Evolutionary conservation across 257 asterid genomes (phyloP).

Genomic region (Penstemon eatonii): DNA sequence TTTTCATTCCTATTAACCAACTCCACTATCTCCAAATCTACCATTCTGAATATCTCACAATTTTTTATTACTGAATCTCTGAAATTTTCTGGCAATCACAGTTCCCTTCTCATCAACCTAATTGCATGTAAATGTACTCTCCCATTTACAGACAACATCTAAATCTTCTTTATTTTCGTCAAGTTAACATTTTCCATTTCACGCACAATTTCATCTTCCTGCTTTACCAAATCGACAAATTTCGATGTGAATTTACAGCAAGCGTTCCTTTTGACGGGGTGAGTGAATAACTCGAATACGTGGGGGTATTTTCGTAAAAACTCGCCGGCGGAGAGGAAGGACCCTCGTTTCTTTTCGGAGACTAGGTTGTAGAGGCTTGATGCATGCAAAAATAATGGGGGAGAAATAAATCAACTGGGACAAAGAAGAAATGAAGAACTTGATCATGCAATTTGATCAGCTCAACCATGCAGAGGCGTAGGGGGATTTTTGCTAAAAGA

Average conservation of each 20-base stretch:
- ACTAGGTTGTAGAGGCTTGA: conserved; percentile 48
- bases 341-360: conserved; percentile 54
- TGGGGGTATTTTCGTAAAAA: conserved; percentile 79
- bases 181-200: conserved; percentile 46
- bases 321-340: conserved; percentile 57
- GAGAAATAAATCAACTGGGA: too few relatives aligned
- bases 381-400: too few relatives aligned
- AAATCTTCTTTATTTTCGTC: conserved; percentile 51
- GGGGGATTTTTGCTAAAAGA: too few relatives aligned
- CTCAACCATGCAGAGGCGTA: too few relatives aligned
- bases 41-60: conserved; percentile 49
- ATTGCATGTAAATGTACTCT: conserved; percentile 73
- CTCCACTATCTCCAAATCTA: conserved; percentile 67
- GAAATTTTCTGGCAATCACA: conserved; percentile 76
- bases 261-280: conserved; percentile 48
- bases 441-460: too few relatives aligned
- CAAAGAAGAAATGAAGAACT: too few relatives aligned
- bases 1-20: conserved; percentile 39
- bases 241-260: conserved; percentile 63
- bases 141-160: conserved; percentile 75
- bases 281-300: conserved; percentile 76
- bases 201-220: conserved; percentile 40
- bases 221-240: conserved; percentile 47
- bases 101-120: conserved; percentile 69
- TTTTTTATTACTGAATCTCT: conserved; percentile 56